A percentile compares a stretch with the other conserved stretches of the same genome.
phyloP scores from a whole-genome alignment of 176 grass and related monocot genomes.

The Eragrostis nindensis region DNA sequence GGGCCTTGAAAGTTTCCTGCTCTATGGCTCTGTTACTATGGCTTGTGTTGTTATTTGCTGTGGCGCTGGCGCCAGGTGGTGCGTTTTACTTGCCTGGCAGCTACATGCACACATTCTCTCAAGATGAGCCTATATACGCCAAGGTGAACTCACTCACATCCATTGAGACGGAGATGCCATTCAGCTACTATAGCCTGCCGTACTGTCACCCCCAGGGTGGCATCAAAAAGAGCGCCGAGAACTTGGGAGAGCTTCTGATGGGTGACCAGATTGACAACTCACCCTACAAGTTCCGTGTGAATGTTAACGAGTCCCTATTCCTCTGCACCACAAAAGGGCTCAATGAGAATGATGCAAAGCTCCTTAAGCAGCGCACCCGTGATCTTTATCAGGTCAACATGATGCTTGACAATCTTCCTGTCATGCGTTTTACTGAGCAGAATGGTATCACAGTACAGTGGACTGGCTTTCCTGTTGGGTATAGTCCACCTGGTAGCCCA shows the following conservation, averaged over 20 bases:
- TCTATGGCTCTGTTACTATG: conserved; percentile 33
- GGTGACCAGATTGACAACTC: conserved; percentile 94
- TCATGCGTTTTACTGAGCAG: conserved; percentile 78
- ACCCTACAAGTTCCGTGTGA: conserved; percentile 69
- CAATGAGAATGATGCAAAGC: conserved; percentile 71
- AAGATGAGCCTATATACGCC: conserved; percentile 55
- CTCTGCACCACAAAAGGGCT: conserved; percentile 82
- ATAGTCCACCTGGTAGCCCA: conserved; percentile 55
- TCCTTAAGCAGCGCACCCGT: conserved; percentile 72
- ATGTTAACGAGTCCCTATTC: conserved; percentile 74
- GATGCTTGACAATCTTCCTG: conserved; percentile 90
- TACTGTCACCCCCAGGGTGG: conserved; percentile 63
- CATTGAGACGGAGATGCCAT: conserved; percentile 86
- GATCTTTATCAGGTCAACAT: conserved; percentile 97
- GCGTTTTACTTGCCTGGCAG: conserved; percentile 89
- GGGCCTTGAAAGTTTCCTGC: background rate
- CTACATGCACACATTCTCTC: conserved; percentile 81
- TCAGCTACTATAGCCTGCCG: conserved; percentile 82
- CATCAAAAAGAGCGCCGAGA: conserved; percentile 92
- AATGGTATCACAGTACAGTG: conserved; percentile 75
- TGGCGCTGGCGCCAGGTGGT: conserved; percentile 32
- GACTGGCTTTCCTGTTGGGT: conserved; percentile 86
- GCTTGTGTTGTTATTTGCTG: conserved; percentile 30
- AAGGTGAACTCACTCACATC: conserved; percentile 93
- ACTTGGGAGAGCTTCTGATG: conserved; percentile 88